phyloP scores from a whole-genome alignment of 208 protist species.

The Lotmaria passim region DNA sequence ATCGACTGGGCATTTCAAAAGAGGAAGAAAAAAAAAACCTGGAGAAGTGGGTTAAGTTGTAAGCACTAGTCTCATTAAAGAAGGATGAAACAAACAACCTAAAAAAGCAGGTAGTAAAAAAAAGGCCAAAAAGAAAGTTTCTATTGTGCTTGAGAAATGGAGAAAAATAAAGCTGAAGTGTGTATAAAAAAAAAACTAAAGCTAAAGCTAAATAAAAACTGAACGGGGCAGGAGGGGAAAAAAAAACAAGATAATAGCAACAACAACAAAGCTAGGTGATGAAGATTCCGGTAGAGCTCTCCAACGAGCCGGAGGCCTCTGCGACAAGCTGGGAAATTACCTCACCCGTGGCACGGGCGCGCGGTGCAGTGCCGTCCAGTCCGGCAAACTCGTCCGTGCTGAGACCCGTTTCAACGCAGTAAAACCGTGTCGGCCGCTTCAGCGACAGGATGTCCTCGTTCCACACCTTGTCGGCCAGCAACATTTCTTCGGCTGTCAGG shows the following conservation, averaged over 20 bases:
- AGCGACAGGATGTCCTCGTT: slow-evolving; percentile 69
- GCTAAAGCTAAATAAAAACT: background rate
- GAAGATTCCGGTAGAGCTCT: slow-evolving; percentile 31
- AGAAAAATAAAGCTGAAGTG: no score
- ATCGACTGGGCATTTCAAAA: no score
- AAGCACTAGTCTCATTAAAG: no score
- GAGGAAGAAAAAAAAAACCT: no score
- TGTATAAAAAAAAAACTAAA: no score
- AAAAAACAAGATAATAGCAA: background rate
- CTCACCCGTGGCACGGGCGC: slow-evolving; percentile 20
- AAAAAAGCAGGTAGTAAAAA: no score
- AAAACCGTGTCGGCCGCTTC: slow-evolving; percentile 77
- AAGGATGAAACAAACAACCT: no score
- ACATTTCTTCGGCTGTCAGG: slow-evolving; percentile 59
- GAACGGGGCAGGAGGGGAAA: background rate
- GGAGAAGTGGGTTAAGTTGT: no score
- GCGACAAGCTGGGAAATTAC: slow-evolving; percentile 32
- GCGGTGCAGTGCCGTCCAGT: slow-evolving; percentile 22
- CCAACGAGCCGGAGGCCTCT: slow-evolving; percentile 12
- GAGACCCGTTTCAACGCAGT: slow-evolving; percentile 58
- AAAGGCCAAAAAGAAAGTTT: no score
- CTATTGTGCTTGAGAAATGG: no score
- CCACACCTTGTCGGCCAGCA: slow-evolving; percentile 70
- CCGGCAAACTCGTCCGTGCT: slow-evolving; percentile 52
- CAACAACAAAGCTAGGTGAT: slow-evolving; percentile 22